Evolutionary conservation across 148 eudicot genomes (phyloP), one percentile per base, ranked within the genome.

Genomic region (Cornus florida): DNA sequence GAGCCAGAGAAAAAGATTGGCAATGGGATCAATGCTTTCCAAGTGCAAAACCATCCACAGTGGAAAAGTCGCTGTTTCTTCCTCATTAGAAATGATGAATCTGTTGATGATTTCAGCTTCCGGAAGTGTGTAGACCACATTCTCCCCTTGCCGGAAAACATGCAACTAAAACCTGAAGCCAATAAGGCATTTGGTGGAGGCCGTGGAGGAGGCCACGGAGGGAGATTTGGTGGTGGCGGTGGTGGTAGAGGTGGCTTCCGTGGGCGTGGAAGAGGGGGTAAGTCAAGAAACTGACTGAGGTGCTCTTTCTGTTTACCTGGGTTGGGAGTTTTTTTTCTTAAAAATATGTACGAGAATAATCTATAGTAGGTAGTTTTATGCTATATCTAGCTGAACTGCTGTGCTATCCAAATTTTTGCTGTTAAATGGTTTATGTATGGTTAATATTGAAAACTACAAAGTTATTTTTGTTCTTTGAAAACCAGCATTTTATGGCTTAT

Each of bases 61-160:
- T 97, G 78, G 74, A 89, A 88, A 78, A 94, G 97, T 62, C 93
- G 95, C 10, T 97, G 99, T 78, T 97, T 94, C 83, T 97, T 96
- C 64, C 82, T 92, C 17, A n/a, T 88, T 41, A 92, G 98, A 79
- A 86, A 79, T 5, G 98, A 97, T 48, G 89, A 83, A 7, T 79
- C 97, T 14, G 84, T 68, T 0, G 99, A 92, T 39, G 98, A 97
- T 84, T 97, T 97, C 87, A 97, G 99, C 86, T 97, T 97, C 91
- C 80, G 99, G 69, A 94, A 97, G 86, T 94, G 99, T 73, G 95
- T 97, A 74, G 89, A 97, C 79, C 92, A 92, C 65, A 97, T 97
- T 23, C 88, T 90, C 64, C 98, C 98, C 75, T 78, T 97, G 88
- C 99, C 99, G 0, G 97, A 97, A 78, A 84, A 92, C 85, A 88